These are phyloP conservation scores for Suillus cothurnatus DNA, from an alignment of 768 basidiomycete species.

Conservation along the genomic window DNA sequence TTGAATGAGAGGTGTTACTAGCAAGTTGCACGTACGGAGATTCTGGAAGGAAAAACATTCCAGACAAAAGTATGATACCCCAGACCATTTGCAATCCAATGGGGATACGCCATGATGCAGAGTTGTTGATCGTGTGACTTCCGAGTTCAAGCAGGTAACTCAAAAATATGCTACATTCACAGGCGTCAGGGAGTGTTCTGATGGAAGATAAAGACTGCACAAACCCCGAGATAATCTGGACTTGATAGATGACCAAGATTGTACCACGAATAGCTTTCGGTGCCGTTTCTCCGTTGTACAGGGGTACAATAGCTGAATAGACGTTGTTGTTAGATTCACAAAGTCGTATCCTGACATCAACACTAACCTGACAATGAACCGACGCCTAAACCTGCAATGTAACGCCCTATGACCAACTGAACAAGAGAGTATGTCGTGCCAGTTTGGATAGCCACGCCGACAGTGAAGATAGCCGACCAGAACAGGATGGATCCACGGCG, in stretches of 20 bases:
- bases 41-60: conserved; percentile 77
- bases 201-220: conserved; percentile 12
- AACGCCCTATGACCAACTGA: conserved; percentile 74
- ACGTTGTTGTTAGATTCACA: conserved; percentile 2
- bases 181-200: neutral
- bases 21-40: conserved; percentile 57
- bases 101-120: conserved; percentile 74
- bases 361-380: conserved; percentile 68
- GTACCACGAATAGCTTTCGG: conserved; percentile 76
- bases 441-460: conserved; percentile 71
- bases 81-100: conserved; percentile 76
- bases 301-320: conserved; percentile 52
- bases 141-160: conserved; percentile 73
- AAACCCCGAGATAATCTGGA: conserved; percentile 75
- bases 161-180: conserved; percentile 57
- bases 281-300: conserved; percentile 80
- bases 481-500: conserved; percentile 74
- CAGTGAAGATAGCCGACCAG: conserved; percentile 74
- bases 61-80: conserved; percentile 66
- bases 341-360: neutral
- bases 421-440: conserved; percentile 58
- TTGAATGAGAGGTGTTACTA: neutral
- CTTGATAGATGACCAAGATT: conserved; percentile 72
- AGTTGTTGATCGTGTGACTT: conserved; percentile 53
- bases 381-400: conserved; percentile 76